phyloP scores from a whole-genome alignment of 495 filamentous ascomycete species.

The Rhypophila decipiens region DNA sequence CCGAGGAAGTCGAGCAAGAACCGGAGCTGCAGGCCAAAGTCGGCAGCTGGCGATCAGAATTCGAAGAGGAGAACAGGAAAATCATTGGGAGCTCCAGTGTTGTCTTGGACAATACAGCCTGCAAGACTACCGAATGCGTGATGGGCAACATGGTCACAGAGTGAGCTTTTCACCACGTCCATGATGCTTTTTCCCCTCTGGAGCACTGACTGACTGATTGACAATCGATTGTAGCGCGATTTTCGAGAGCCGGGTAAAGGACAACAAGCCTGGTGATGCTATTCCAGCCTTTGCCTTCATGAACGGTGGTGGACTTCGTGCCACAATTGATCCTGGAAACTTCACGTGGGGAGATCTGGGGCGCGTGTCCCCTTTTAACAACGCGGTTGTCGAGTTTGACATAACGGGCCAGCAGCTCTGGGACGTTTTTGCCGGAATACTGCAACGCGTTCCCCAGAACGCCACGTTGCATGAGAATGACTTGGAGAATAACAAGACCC shows the following conservation, averaged over 20 bases:
- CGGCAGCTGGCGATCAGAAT: constrained; percentile 44
- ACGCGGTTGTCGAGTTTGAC: constrained; percentile 44
- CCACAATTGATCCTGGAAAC: constrained; percentile 44
- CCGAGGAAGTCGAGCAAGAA: constrained; percentile 48
- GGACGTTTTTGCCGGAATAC: constrained; percentile 44
- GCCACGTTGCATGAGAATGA: no score
- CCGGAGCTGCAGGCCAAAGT: constrained; percentile 43
- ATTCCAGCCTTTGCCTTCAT: constrained; percentile 42
- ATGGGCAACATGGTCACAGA: constrained; percentile 46
- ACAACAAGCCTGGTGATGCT: constrained; percentile 22
- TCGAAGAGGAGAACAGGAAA: constrained; percentile 43
- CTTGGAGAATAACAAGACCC: constrained; percentile 36
- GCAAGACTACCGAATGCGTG: constrained; percentile 44
- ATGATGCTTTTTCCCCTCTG: neutral
- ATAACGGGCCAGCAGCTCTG: constrained; percentile 42
- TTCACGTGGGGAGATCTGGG: constrained; percentile 51
- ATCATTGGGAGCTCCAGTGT: constrained; percentile 40
- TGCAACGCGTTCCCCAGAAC: constrained; percentile 32
- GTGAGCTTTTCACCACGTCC: constrained; percentile 20
- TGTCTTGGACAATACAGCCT: constrained; percentile 45
- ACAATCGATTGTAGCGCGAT: constrained; percentile 43
- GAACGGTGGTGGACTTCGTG: constrained; percentile 52
- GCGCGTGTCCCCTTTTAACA: constrained; percentile 53
- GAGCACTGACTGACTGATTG: constrained; percentile 3
- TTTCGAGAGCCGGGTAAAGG: constrained; percentile 42